Percentiles rank a stretch among this genome's conserved stretches.
These are phyloP conservation scores for Saccharomycopsis oosterbeekiorum DNA, from an alignment of 805 yeast species.

Conservation along the genomic window DNA sequence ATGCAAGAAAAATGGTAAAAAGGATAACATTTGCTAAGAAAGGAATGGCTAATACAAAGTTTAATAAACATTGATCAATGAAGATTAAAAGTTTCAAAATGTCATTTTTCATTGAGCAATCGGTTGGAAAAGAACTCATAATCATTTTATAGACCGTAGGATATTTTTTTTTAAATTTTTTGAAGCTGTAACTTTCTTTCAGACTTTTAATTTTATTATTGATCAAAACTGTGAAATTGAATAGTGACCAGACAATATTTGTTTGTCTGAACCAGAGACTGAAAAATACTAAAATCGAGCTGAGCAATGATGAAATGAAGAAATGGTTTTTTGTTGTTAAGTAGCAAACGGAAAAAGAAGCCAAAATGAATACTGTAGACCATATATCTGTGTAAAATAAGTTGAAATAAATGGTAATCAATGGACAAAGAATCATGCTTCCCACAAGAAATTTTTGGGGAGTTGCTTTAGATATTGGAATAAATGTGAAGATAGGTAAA, in stretches of 20 bases:
- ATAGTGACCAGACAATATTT: conserved; percentile 76
- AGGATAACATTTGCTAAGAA: conserved; percentile 39
- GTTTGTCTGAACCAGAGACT: conserved; percentile 84
- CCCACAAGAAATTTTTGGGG: conserved; percentile 36
- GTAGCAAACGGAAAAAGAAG: conserved; percentile 42
- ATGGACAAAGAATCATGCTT: conserved; percentile 48
- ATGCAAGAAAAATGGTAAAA: conserved; percentile 48
- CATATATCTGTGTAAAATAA: conserved; percentile 90
- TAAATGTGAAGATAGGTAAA: conserved; percentile 39
- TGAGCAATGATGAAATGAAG: conserved; percentile 24
- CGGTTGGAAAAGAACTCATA: neutral
- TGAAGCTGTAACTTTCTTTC: neutral
- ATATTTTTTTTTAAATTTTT: neutral
- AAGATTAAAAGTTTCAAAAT: conserved; percentile 11
- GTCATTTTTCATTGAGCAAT: neutral
- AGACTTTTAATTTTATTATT: conserved; percentile 30
- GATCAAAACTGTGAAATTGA: conserved; percentile 44
- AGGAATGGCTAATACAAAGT: conserved; percentile 31
- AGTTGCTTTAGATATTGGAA: conserved; percentile 31
- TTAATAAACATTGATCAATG: conserved; percentile 9
- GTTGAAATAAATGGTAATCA: conserved; percentile 61
- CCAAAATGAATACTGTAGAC: conserved; percentile 65
- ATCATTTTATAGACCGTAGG: neutral
- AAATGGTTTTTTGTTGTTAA: conserved; percentile 19
- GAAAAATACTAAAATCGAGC: conserved; percentile 47